A percentile compares a stretch with the other conserved stretches of the same genome.
These are phyloP conservation scores for Rhytidiadelphus loreus DNA, from an alignment of 225 moss, liverwort and hornwort genomes.

Conservation along the genomic window DNA sequence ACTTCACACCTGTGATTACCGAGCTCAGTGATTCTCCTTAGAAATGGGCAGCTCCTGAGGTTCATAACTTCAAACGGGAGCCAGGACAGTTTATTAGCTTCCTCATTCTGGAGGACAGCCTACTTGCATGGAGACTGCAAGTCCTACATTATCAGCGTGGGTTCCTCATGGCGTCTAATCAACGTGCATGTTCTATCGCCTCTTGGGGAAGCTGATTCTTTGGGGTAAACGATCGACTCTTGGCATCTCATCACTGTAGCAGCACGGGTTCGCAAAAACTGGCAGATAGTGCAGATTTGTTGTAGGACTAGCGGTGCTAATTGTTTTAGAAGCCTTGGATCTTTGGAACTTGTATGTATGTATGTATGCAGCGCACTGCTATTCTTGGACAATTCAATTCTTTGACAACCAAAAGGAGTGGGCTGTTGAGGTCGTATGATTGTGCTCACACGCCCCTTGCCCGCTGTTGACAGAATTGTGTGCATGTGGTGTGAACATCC, in stretches of 20 bases:
- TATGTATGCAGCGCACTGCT: not conserved
- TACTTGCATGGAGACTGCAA: not conserved
- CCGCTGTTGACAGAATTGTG: not conserved
- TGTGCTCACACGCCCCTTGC: not conserved
- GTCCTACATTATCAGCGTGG: not conserved
- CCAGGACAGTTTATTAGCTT: not conserved
- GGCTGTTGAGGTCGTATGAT: not conserved
- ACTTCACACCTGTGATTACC: slow-evolving; percentile 21
- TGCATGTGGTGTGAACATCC: not conserved
- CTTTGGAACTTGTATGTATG: slow-evolving; percentile 4
- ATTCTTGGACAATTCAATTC: not conserved
- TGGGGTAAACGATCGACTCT: not conserved
- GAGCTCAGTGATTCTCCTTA: slow-evolving; percentile 50
- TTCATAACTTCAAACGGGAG: not conserved
- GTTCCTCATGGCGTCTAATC: not conserved
- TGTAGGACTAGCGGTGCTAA: not conserved
- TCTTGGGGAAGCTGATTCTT: not conserved
- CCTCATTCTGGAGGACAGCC: not conserved
- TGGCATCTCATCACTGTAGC: not conserved
- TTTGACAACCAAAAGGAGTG: not conserved
- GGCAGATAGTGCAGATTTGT: not conserved
- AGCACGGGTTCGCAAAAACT: not conserved
- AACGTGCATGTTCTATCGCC: not conserved
- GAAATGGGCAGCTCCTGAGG: not conserved
- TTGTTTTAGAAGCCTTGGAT: slow-evolving; percentile 1